A percentile compares a stretch with the other conserved stretches of the same genome.
phyloP scores from a whole-genome alignment of 2,329 filamentous ascomycete genomes.

The Penicillium psychrosexuale region DNA sequence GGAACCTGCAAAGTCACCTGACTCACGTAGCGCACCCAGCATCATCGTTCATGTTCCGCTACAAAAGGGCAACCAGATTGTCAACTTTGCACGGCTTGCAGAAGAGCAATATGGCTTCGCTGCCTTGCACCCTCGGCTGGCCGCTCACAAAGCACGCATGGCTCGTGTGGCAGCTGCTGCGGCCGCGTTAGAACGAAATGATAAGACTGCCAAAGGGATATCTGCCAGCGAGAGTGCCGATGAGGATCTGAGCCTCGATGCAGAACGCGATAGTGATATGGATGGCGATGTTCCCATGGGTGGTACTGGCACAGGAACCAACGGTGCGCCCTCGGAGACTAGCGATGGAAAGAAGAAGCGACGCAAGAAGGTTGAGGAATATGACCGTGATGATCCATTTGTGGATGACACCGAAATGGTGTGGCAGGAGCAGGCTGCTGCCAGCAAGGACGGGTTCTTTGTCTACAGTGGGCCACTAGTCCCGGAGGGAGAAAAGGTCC shows the following conservation, averaged over 20 bases:
- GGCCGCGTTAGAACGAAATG: slow-evolving; percentile 75
- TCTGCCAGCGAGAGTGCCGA: slow-evolving; percentile 69
- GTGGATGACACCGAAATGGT: slow-evolving; percentile 89
- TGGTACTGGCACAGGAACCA: slow-evolving; percentile 47
- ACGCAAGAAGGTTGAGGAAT: slow-evolving; percentile 67
- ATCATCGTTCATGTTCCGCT: slow-evolving; percentile 83
- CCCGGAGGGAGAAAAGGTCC: slow-evolving; percentile 75
- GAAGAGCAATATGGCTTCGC: slow-evolving; percentile 94
- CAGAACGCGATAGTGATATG: slow-evolving; percentile 64
- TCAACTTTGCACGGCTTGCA: slow-evolving; percentile 93
- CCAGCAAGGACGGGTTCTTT: slow-evolving; percentile 94
- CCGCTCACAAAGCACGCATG: slow-evolving; percentile 82
- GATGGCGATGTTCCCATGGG: slow-evolving; percentile 47
- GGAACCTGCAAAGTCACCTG: slow-evolving; percentile 44
- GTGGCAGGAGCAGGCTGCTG: slow-evolving; percentile 93
- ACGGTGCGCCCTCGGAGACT: slow-evolving; percentile 52
- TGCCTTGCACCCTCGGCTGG: slow-evolving; percentile 84
- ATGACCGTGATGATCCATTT: slow-evolving; percentile 66
- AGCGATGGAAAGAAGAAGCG: slow-evolving; percentile 69
- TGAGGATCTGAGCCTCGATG: slow-evolving; percentile 85
- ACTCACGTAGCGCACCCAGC: slow-evolving; percentile 58
- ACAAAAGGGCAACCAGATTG: slow-evolving; percentile 78
- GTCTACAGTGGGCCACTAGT: slow-evolving; percentile 93
- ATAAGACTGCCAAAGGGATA: slow-evolving; percentile 64
- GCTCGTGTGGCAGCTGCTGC: slow-evolving; percentile 83